Evolutionary conservation across 345 rosid species (phyloP).

Genomic region (Pugionium cornutum): DNA sequence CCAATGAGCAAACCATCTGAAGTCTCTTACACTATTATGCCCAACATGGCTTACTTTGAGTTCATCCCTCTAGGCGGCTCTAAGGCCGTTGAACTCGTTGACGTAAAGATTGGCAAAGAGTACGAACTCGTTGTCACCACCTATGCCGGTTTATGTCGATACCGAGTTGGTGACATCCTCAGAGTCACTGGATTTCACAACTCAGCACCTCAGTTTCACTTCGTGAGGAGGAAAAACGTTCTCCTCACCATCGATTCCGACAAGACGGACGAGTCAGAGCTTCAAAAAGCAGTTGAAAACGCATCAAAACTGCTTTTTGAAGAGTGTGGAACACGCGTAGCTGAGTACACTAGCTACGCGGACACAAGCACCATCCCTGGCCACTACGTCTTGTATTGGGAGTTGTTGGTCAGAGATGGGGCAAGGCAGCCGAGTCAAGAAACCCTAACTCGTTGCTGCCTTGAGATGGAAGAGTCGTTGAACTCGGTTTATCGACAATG

Average conservation of each 20-base stretch:
- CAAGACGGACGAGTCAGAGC: slow-evolving; percentile 92
- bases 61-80: slow-evolving; percentile 63
- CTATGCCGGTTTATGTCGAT: slow-evolving; percentile 77
- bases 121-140: slow-evolving; percentile 91
- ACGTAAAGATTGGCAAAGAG: slow-evolving; percentile 80
- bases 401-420: slow-evolving; percentile 56
- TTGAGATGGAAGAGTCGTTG: slow-evolving; percentile 87
- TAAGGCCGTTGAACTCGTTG: slow-evolving; percentile 57
- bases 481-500: slow-evolving; percentile 91
- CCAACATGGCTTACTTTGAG: slow-evolving; percentile 95
- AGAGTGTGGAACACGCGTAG: slow-evolving; percentile 64
- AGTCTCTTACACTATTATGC: slow-evolving; percentile 90
- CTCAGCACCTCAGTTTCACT: slow-evolving; percentile 87
- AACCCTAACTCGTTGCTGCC: slow-evolving; percentile 59
- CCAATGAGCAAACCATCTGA: slow-evolving; percentile 85
- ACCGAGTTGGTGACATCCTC: slow-evolving; percentile 94
- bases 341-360: slow-evolving; percentile 89
- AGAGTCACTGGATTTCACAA: slow-evolving; percentile 90
- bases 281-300: slow-evolving; percentile 73
- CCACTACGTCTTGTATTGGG: slow-evolving; percentile 93
- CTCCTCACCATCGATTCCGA: slow-evolving; percentile 85
- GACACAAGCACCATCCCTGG: slow-evolving; percentile 83
- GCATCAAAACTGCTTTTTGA: slow-evolving; percentile 49
- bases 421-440: slow-evolving; percentile 49
- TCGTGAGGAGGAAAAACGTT: slow-evolving; percentile 82